phyloP scores from a whole-genome alignment of 2,329 filamentous ascomycete species.

The Alternaria conjuncta region DNA sequence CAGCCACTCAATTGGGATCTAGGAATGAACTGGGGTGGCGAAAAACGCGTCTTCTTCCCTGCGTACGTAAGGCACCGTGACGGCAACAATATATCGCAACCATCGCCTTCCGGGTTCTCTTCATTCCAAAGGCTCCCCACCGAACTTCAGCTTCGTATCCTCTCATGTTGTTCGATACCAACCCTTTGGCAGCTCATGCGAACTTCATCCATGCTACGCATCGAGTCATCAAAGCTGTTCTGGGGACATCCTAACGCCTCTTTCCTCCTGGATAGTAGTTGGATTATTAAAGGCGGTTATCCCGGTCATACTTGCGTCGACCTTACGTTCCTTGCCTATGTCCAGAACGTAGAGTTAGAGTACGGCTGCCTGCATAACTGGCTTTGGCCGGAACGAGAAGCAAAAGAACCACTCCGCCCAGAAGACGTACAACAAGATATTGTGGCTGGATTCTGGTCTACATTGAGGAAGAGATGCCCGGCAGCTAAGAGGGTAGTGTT shows the following conservation, averaged over 20 bases:
- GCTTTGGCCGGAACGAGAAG: not conserved
- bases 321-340: constrained; percentile 13
- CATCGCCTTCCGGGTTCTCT: not conserved
- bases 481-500: constrained; percentile 15
- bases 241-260: constrained; percentile 16
- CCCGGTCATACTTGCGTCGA: constrained; percentile 16
- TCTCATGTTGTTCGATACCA: constrained; percentile 14
- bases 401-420: not conserved
- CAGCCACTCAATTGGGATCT: not conserved
- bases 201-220: constrained; percentile 14
- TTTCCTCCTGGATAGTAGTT: constrained; percentile 9
- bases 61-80: not conserved
- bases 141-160: constrained; percentile 22
- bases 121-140: constrained; percentile 12
- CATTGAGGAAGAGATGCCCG: constrained; percentile 13
- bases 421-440: constrained; percentile 1
- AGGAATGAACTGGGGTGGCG: not conserved
- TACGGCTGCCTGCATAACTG: constrained; percentile 2
- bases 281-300: constrained; percentile 17
- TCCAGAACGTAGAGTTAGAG: constrained; percentile 21
- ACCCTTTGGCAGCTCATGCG: constrained; percentile 26
- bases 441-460: constrained; percentile 14
- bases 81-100: not conserved
- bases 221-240: constrained; percentile 26
- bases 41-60: not conserved